Evolutionary conservation across 441 rosid genomes (phyloP).

Genomic region (Pelargonium fulgidum): DNA sequence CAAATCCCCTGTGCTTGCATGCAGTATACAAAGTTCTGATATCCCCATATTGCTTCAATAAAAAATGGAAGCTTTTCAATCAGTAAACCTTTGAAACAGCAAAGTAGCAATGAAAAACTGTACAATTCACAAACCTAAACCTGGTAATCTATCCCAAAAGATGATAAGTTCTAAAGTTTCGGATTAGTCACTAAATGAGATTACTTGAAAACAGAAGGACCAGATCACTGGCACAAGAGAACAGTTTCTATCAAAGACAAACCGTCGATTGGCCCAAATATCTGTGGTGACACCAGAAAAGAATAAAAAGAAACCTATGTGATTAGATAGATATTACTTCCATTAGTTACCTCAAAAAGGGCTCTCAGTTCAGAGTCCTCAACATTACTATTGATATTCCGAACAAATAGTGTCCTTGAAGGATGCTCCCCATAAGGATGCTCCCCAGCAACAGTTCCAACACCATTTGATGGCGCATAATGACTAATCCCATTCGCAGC

Average conservation of each 20-base stretch:
- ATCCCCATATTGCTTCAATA: slow-evolving; percentile 72
- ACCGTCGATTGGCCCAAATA: not conserved
- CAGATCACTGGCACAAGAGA: not conserved
- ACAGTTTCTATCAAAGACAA: not conserved
- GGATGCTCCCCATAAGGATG: slow-evolving; percentile 92
- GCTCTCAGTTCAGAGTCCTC: slow-evolving; percentile 72
- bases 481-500: slow-evolving; percentile 49
- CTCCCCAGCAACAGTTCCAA: slow-evolving; percentile 63
- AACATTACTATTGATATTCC: slow-evolving; percentile 79
- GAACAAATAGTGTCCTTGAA: slow-evolving; percentile 78
- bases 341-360: slow-evolving; percentile 52
- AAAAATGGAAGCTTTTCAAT: slow-evolving; percentile 19
- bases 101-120: slow-evolving; percentile 1
- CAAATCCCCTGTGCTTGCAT: slow-evolving; percentile 88
- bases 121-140: not conserved
- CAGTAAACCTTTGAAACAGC: slow-evolving; percentile 15
- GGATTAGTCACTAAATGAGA: not conserved
- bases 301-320: not conserved
- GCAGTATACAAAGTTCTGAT: slow-evolving; percentile 80
- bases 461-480: slow-evolving; percentile 46
- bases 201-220: not conserved
- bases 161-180: not conserved
- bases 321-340: not conserved
- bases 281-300: too few relatives aligned
- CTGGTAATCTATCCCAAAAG: not conserved